Conservation (phyloP, 225 moss, liverwort and hornwort species). For the Marchantia polymorpha region DNA sequence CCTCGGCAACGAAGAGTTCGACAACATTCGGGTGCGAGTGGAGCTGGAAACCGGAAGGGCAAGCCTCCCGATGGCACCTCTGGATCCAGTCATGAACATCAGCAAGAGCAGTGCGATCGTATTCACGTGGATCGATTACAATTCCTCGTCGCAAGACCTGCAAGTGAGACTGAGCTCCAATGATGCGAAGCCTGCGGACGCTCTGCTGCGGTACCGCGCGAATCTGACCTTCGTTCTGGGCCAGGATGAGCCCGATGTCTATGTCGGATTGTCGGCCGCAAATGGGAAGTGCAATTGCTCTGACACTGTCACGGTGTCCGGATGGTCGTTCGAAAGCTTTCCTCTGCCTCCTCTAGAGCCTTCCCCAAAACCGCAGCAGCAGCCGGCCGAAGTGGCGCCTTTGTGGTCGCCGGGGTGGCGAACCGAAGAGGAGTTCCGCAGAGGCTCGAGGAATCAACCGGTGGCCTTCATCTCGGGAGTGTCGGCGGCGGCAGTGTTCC, state of each 20-base stretch:
- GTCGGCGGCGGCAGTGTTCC: neutral
- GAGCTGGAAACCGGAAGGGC: neutral
- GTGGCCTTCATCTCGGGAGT: neutral
- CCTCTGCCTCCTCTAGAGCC: too few species aligned
- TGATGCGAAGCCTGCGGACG: neutral
- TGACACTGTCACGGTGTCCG: neutral
- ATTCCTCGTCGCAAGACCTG: neutral
- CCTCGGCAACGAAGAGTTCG: neutral
- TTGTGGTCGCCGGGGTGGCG: too few species aligned
- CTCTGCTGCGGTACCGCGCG: neutral
- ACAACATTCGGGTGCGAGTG: neutral
- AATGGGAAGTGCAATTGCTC: slow-evolving; percentile 2
- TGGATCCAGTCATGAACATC: neutral
- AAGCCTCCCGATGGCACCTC: too few species aligned
- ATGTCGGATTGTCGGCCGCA: neutral
- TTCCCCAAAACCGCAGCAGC: neutral
- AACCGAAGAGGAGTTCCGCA: too few species aligned
- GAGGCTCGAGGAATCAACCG: too few species aligned
- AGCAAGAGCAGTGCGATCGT: neutral
- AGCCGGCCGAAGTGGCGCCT: too few species aligned
- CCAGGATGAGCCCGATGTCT: neutral
- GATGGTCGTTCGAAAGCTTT: too few species aligned
- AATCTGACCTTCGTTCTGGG: neutral
- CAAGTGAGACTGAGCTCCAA: neutral
- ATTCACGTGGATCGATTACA: slow-evolving; percentile 6